Conservation (phyloP, 768 basidiomycete genomes). For the Kwoniella dendrophila region DNA sequence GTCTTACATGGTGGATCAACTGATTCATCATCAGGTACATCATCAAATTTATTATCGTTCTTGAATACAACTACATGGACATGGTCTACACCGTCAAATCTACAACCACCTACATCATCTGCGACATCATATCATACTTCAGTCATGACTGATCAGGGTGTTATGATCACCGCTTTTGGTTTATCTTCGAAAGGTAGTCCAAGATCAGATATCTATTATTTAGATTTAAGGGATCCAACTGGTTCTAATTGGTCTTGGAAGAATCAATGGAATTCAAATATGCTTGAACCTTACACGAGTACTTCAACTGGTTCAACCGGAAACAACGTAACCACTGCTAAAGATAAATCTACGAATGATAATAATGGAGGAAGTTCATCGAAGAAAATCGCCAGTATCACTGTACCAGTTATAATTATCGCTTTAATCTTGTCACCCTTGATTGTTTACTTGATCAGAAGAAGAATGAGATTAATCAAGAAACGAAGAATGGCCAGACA, state of each 20-base stretch:
- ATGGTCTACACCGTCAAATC: conserved; percentile 52
- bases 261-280: conserved; percentile 44
- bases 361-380: conserved; percentile 8
- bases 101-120: conserved; percentile 50
- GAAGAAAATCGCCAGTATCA: conserved; percentile 36
- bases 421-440: conserved; percentile 35
- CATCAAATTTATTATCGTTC: conserved; percentile 43
- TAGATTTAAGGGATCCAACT: conserved; percentile 51
- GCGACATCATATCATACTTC: conserved; percentile 51
- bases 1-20: conserved; percentile 51
- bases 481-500: conserved; percentile 50
- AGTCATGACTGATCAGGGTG: conserved; percentile 51
- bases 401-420: conserved; percentile 42
- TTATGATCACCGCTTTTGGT: conserved; percentile 55
- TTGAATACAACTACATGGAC: conserved; percentile 52
- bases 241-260: conserved; percentile 50
- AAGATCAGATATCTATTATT: conserved; percentile 47
- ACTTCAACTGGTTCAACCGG: conserved; percentile 8
- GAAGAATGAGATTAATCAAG: conserved; percentile 42
- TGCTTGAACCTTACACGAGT: conserved; percentile 37
- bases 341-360: neutral
- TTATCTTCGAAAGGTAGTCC: conserved; percentile 33
- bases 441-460: conserved; percentile 42
- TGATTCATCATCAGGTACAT: conserved; percentile 29
- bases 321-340: conserved; percentile 1